Base-by-base conservation (phyloP, 225 moss, liverwort and hornwort genomes). In the Neckera pumila region DNA sequence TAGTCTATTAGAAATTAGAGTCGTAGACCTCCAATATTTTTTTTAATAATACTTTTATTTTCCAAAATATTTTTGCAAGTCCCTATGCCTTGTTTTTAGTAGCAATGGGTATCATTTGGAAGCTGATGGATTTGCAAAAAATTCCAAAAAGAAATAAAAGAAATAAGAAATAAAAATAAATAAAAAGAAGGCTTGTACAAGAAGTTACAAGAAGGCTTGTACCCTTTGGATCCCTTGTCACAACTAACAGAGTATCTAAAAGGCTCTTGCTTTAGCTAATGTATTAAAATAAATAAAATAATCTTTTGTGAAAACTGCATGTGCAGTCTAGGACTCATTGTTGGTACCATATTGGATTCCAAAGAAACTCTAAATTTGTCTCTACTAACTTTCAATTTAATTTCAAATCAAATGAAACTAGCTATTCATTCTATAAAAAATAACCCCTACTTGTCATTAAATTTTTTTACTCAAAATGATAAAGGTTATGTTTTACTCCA, bases 201-300 rank as follows among this genome's bases (percentile, higher is more conserved):
- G n/a, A 62, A 62, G 2, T 33, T 33, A 16, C 33, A 64, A 9
- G 17, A 33, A 33, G 45, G 45, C 17, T 64, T 64, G 0, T 64
- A 33, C 3, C 64, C 33, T 64, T 64, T 17, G 8, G 9, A 0
- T 17, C 17, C 1, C 5, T 5, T 3, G 5, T 34, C 18, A 63
- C 5, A 1, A 63, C 8, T 3, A 1, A 31, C 4, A 4, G 1
- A 16, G 2, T 6, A 61, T 5, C 11, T 66, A 36, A 36, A 4
- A 3, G 19, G 5, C 34, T 65, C 19, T 66, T 6, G 11, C 6
- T 66, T 36, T 2, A 66, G 1, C 11, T 65, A 18, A 34, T 34
- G 36, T 65, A 36, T 15, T 62, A 30, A 15, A 62, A 62, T 31
- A 15, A 62, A 18, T 65, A 65, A 65, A 65, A 36, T 19, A 34